Conservation (phyloP, 2,329 filamentous ascomycete species). For the Xylariomycetidae sp. region DNA sequence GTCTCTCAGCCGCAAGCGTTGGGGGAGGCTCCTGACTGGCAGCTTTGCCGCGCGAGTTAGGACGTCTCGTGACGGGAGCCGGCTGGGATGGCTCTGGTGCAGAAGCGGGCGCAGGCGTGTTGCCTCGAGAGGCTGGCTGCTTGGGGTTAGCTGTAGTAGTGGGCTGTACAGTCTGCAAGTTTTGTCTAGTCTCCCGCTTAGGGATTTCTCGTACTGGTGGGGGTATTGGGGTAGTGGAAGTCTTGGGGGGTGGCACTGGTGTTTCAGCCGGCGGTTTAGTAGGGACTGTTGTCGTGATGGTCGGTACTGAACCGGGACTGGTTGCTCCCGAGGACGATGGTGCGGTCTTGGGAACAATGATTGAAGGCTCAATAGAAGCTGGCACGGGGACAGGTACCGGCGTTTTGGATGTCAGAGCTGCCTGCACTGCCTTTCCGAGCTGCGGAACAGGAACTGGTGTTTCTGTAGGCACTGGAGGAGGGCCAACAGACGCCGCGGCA, state of each 20-base stretch:
- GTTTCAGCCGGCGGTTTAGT: conserved; percentile 36
- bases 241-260: conserved; percentile 34
- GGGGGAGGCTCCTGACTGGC: conserved; percentile 46
- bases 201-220: conserved; percentile 29
- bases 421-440: conserved; percentile 19
- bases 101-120: conserved; percentile 29
- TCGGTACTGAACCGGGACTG: conserved; percentile 18
- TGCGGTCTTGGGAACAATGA: conserved; percentile 18
- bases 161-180: conserved; percentile 31
- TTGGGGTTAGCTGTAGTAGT: conserved; percentile 22
- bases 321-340: conserved; percentile 21
- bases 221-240: conserved; percentile 33
- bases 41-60: conserved; percentile 49
- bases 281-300: conserved; percentile 31
- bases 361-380: conserved; percentile 20
- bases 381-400: conserved; percentile 28
- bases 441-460: conserved; percentile 29
- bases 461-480: conserved; percentile 17
- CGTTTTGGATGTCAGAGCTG: conserved; percentile 25
- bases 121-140: conserved; percentile 23
- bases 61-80: conserved; percentile 34
- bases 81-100: conserved; percentile 34
- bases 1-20: conserved; percentile 47
- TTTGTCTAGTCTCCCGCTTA: conserved; percentile 45
- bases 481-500: conserved; percentile 7